Conservation (phyloP, 305 asterid species). For the Plantago lanceolata region DNA sequence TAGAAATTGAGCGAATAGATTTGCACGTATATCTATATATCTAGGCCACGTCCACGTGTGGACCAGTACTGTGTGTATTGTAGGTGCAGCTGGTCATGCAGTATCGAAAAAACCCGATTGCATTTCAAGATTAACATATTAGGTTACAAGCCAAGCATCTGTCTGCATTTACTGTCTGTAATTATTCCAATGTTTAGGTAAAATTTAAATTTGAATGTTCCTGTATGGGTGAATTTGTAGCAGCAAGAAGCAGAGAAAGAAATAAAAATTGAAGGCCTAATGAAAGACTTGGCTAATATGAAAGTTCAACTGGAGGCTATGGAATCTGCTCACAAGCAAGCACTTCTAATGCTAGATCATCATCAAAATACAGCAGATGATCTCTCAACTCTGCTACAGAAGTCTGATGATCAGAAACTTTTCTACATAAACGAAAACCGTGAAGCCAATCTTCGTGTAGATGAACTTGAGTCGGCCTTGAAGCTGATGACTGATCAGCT, state of each 20-base stretch:
- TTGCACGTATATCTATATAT: too few relatives aligned
- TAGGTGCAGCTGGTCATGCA: too few relatives aligned
- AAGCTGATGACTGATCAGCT: conserved; percentile 24
- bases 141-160: too few relatives aligned
- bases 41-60: too few relatives aligned
- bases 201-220: too few relatives aligned
- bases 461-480: conserved; percentile 35
- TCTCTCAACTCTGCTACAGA: conserved; percentile 35
- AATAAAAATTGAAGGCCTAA: conserved; percentile 29
- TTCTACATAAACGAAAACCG: conserved; percentile 34
- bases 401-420: conserved; percentile 42
- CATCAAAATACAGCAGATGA: conserved; percentile 42
- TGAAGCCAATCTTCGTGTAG: conserved; percentile 25
- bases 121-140: too few relatives aligned
- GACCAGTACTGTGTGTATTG: too few relatives aligned
- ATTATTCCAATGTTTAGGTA: too few relatives aligned
- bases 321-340: conserved; percentile 52
- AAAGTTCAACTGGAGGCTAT: conserved; percentile 48
- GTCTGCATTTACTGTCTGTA: too few relatives aligned
- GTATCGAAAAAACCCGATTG: too few relatives aligned
- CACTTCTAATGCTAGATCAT: conserved; percentile 39
- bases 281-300: conserved; percentile 40
- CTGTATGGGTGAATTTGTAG: conserved; percentile 6
- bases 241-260: conserved; percentile 24
- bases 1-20: too few relatives aligned